Base-by-base conservation (phyloP, 352 stramenopile genomes). In the Pythium phragmitis region DNA sequence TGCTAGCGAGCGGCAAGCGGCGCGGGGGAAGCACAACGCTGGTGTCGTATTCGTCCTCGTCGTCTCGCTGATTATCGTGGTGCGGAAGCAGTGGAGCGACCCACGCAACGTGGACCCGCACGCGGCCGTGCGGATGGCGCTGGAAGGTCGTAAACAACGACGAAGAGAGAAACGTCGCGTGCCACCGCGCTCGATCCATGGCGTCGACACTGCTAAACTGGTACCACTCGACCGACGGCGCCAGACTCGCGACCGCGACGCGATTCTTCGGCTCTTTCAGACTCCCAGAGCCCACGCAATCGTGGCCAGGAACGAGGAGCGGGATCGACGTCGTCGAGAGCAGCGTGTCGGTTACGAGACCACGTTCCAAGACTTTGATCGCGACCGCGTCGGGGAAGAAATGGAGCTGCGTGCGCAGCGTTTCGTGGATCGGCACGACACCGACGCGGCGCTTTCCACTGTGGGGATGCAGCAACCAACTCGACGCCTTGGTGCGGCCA, bases 171-270 rank as follows among this genome's bases (percentile, higher is more conserved):
- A 92, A 89, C 7, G 82, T 86, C 0, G 50, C 55, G 55, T 89
- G 81, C 82, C 82, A 93, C 1, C 58, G 51, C 4, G 51, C 37
- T 0, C 79, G 73, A 7, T 72, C 33, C 14, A 93, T 88, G 2
- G 63, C 23, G 12, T 43, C 49, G 9, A 73, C 73, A 59, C 69
- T 78, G 58, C 80, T 88, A 59, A 93, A 93, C 50, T 92, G 80
- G 56, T 93, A 93, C 82, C 82, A 88, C 60, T 92, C 85, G 51
- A 68, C 26, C 36, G 73, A 83, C 1, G 79, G 63, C 17, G 76
- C 73, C 12, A 91, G 62, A 43, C 82, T 87, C 6, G 76, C 74
- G 41, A 63, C 69, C 2, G 74, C 66, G 5, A 88, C 55, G 14
- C 46, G 63, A 13, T 58, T 46, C 13, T 34, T n/a, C 17, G 46